Conservation (phyloP, 1,284 basidiomycete genomes). For the Athelia psychrophila region DNA sequence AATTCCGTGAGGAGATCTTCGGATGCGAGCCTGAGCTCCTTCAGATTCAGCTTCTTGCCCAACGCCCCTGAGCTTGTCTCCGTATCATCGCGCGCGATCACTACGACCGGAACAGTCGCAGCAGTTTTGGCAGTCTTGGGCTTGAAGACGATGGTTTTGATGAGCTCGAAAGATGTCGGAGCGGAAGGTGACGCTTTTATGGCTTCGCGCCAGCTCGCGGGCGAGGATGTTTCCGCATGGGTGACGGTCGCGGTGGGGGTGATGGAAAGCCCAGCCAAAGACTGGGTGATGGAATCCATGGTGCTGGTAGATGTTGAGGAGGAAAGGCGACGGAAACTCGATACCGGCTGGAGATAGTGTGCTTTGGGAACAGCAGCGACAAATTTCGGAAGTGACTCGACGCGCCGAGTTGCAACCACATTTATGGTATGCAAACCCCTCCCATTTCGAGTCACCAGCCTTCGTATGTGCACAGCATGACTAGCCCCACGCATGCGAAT, state of each 20-base stretch:
- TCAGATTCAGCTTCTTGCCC: slow-evolving; percentile 82
- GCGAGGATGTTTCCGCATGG: slow-evolving; percentile 60
- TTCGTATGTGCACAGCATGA: slow-evolving; percentile 2
- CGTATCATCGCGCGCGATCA: slow-evolving; percentile 82
- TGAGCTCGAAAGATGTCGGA: slow-evolving; percentile 63
- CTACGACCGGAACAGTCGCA: slow-evolving; percentile 81
- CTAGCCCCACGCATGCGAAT: slow-evolving; percentile 11
- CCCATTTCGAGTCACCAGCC: slow-evolving; percentile 12
- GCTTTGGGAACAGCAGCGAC: slow-evolving; percentile 9
- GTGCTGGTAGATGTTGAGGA: slow-evolving; percentile 10
- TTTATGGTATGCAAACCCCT: slow-evolving; percentile 27
- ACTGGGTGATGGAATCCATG: slow-evolving; percentile 30
- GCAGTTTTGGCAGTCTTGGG: slow-evolving; percentile 90
- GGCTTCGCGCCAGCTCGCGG: slow-evolving; percentile 66
- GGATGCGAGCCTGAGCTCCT: slow-evolving; percentile 87
- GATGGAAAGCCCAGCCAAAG: slow-evolving; percentile 53
- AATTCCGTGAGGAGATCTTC: slow-evolving; percentile 88
- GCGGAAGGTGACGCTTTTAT: slow-evolving; percentile 45
- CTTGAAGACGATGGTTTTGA: slow-evolving; percentile 88
- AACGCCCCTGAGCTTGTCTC: slow-evolving; percentile 77
- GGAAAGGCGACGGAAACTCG: slow-evolving; percentile 1
- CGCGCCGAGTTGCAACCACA: slow-evolving; percentile 14
- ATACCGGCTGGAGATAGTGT: neutral
- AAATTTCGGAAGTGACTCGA: slow-evolving; percentile 26
- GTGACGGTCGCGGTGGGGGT: slow-evolving; percentile 44